Percentiles rank a stretch among this genome's conserved stretches.
phyloP scores from a whole-genome alignment of 2,329 filamentous ascomycete genomes.

The Monosporascus sp. region DNA sequence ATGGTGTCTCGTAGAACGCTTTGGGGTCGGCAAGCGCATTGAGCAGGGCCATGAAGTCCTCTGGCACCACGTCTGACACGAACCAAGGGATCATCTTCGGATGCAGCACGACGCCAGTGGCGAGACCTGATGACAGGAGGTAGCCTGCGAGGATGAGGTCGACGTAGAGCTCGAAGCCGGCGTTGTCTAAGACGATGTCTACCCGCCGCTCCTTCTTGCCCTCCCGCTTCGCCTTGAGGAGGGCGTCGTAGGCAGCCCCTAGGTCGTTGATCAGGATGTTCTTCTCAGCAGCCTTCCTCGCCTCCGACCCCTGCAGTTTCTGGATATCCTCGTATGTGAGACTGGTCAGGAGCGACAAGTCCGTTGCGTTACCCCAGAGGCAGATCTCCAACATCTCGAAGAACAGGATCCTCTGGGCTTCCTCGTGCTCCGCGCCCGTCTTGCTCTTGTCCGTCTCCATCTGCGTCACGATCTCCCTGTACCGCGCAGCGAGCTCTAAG shows the following conservation, averaged over 20 bases:
- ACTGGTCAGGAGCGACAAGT: slow-evolving; percentile 83
- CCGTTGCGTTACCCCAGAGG: slow-evolving; percentile 95
- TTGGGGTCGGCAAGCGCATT: slow-evolving; percentile 72
- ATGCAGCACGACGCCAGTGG: slow-evolving; percentile 81
- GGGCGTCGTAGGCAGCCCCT: slow-evolving; percentile 60
- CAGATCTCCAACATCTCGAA: slow-evolving; percentile 94
- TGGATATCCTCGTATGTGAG: slow-evolving; percentile 95
- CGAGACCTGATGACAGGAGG: slow-evolving; percentile 75
- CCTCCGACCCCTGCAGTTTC: slow-evolving; percentile 85
- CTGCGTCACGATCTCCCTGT: slow-evolving; percentile 66
- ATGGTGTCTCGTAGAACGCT: slow-evolving; percentile 69
- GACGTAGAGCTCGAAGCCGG: slow-evolving; percentile 94
- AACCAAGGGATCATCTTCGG: slow-evolving; percentile 98
- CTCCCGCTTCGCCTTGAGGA: slow-evolving; percentile 59
- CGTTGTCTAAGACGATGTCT: slow-evolving; percentile 94
- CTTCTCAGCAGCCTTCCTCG: slow-evolving; percentile 78
- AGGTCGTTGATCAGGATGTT: slow-evolving; percentile 92
- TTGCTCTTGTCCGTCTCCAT: slow-evolving; percentile 50
- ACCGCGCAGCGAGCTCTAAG: slow-evolving; percentile 73
- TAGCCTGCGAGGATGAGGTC: slow-evolving; percentile 91
- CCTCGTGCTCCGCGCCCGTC: slow-evolving; percentile 45
- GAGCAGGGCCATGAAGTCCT: slow-evolving; percentile 79
- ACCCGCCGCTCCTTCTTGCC: slow-evolving; percentile 67
- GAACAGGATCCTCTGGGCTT: slow-evolving; percentile 75
- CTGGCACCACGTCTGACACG: slow-evolving; percentile 87